Evolutionary conservation across 768 basidiomycete species (phyloP), one percentile per base, ranked within the genome.

Genomic region (Pisolithus orientalis): DNA sequence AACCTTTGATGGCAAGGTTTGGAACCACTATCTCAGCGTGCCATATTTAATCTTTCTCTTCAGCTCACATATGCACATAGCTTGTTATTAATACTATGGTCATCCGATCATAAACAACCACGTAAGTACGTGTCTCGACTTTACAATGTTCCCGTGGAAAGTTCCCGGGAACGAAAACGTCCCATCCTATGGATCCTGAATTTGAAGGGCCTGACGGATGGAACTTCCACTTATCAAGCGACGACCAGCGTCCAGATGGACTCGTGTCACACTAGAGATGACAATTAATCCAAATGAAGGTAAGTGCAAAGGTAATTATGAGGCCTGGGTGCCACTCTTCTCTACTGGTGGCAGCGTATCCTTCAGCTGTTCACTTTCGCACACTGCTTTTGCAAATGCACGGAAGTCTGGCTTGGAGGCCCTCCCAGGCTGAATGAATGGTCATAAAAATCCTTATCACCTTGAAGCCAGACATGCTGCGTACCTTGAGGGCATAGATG

Each of bases 401-500:
- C 71, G 71, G 65, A 84, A 84, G 43, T 81, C 80, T 52, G 74
- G 67, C 57, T 76, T 80, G 38, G 72, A 72, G 13, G 72, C 66
- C 51, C 80, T 70, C 43, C 68, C 69, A 52, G 67, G 63, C 67
- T 68, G 53, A 43, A 28, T 29, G 27, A 24, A 44, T 27, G 42
- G 53, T 21, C n/a, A 38, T 31, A 21, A 16, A 3, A 46, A 50
- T 16, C 31, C 51, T 47, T 45, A 40, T 44, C 32, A 6, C n/a
- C 32, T 44, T 31, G 45, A 9, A 54, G 49, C 14, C 39, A 44
- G 28, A 47, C n/a, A n/a, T 11, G 43, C 10, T 29, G 51, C 70
- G 3, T 47, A 84, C 84, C 80, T 82, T 85, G 44, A 87, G 59
- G 2, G 81, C 85, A 57, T 87, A 86, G 5, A 85, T 65, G 10